Evolutionary conservation across 345 rosid genomes (phyloP), one percentile per base, ranked within the genome.

Genomic region (Hibiscus mutabilis): DNA sequence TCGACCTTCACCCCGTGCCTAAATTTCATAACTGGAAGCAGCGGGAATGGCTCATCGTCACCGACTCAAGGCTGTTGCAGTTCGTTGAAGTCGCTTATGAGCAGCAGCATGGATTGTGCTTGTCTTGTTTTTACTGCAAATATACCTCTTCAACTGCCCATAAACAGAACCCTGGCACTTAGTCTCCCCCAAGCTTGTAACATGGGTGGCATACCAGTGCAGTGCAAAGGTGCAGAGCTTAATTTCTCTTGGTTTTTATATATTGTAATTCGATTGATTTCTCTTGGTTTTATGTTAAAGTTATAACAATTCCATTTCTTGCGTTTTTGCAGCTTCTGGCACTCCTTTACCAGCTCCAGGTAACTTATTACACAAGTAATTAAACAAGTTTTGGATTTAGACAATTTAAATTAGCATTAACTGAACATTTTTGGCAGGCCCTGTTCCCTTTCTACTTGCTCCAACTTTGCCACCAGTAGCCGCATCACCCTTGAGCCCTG

Each of bases 281-380:
- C 46, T 40, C 44, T 40, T 40, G 44, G 44, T 40, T 40, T 8
- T 40, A 40, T 40, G 8, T 40, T 40, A 40, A 33, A 33, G 37
- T 0, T 4, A 33, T 40, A 40, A 40, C 44, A 13, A n/a, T 10
- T 5, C 33, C 21, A 65, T 65, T 42, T 44, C 33, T 14, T 65
- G 31, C 42, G 6, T 73, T 15, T 71, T 79, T 79, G 80, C 86
- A 89, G 98, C 91, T 56, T 69, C 98, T 42, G 96, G 92, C 24
- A 33, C 86, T 40, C 98, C 97, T 73, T 82, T 93, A 12, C 97
- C 97, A 42, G 86, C 96, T 69, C 97, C 96, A 84, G 97, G 93
- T 88, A 84, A 27, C 11, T 49, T 49, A 4, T 49, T 9, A 16
- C 55, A 1, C 18, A 49, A 13, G 52, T 6, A 47, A 47, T 47